Evolutionary conservation across 2,329 filamentous ascomycete genomes (phyloP), one percentile per base, ranked within the genome.

Genomic region (Fusarium duplospermum): DNA sequence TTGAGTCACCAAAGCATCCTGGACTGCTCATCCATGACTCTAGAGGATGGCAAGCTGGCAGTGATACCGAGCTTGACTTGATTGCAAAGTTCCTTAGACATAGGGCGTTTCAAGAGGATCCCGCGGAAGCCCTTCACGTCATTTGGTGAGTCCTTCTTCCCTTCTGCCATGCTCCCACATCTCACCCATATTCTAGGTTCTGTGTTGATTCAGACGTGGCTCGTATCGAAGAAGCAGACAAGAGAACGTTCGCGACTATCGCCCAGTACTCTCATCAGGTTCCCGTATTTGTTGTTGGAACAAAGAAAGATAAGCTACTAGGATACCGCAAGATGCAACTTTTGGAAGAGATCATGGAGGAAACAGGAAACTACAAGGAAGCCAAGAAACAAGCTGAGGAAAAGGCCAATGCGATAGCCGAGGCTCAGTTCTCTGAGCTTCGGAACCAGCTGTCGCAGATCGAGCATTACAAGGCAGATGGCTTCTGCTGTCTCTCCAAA

Each of bases 391-490:
- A 76, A 0, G 76, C 76, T 0, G 76, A 78, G 27, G 61, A 71
- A 31, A 71, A 72, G 10, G 75, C 76, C 18, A 76, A 75, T 24
- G 62, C 57, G 4, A 65, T 76, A 56, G 76, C 76, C 1, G 73
- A 77, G 2, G 66, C 68, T 2, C 76, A 78, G 20, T 78, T 78
- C 38, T 62, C 72, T 22, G 66, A 77, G 45, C 57, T 78, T 0
- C 67, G 76, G 13, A 77, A 57, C 6, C 76, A 78, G 3, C 59
- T 78, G 3, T 75, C 72, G 0, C 76, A 78, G 54, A 78, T 78
- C 1, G 76, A 78, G 7, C 76, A 78, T 50, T 78, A 78, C 70
- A 78, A 78, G 40, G 76, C 76, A 0, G 76, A 78, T 27, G 76
- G 76, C 1, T 76, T 68, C 13, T 78, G 76, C 40, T 78, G 76